Percentiles rank a stretch among this genome's conserved stretches.
Evolutionary conservation across 257 asterid genomes (phyloP).

Genomic region (Solanum etuberosum): DNA sequence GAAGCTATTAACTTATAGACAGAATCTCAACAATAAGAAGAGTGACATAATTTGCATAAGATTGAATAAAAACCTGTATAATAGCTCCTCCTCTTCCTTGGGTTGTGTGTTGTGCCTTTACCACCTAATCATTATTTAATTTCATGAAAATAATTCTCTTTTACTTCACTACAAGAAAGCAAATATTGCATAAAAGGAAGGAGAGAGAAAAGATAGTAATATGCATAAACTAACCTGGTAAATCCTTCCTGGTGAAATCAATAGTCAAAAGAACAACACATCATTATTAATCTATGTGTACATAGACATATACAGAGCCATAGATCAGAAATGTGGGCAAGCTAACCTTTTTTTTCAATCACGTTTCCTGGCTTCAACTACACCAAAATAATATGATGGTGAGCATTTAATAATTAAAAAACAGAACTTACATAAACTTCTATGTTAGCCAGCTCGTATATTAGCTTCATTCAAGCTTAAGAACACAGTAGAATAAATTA

Average conservation of each 20-base stretch:
- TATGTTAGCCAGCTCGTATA: neutral
- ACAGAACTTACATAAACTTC: neutral
- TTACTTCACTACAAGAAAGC: neutral
- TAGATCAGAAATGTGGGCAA: neutral
- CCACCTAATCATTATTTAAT: constrained; percentile 39
- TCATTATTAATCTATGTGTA: constrained; percentile 8
- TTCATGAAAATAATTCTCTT: neutral
- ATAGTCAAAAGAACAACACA: constrained; percentile 16
- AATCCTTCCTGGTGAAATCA: constrained; percentile 53
- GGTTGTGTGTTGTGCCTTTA: constrained; percentile 76
- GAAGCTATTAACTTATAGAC: neutral
- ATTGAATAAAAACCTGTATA: constrained; percentile 53
- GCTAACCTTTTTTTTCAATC: constrained; percentile 79
- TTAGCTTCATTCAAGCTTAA: neutral
- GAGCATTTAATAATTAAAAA: constrained; percentile 1
- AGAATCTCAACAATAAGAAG: neutral
- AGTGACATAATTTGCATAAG: neutral
- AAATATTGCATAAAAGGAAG: neutral
- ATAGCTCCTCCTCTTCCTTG: constrained; percentile 99
- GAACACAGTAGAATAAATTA: neutral
- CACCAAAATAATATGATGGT: constrained; percentile 7
- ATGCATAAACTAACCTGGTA: constrained; percentile 52
- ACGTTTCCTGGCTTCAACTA: constrained; percentile 89
- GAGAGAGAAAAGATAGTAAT: neutral
- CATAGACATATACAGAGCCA: neutral